These are phyloP conservation scores for Rhodomyrtus tomentosa DNA, from an alignment of 345 rosid genomes.

Conservation along the genomic window DNA sequence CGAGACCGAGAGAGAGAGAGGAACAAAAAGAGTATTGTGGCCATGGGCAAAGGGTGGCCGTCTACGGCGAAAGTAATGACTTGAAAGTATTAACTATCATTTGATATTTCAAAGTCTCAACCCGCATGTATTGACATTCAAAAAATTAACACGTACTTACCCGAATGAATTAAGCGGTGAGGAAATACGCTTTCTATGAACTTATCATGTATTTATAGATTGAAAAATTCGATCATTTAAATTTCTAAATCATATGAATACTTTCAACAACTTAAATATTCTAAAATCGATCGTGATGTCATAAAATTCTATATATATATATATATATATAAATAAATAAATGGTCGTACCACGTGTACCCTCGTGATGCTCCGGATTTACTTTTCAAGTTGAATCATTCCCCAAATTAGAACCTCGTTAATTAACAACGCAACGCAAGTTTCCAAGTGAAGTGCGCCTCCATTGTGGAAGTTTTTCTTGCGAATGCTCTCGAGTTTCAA, in stretches of 20 bases:
- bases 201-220: not conserved
- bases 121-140: not conserved
- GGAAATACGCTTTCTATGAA: not conserved
- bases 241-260: not conserved
- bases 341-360: not conserved
- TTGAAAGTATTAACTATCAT: not conserved
- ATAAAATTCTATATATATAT: not conserved
- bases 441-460: not conserved
- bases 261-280: not conserved
- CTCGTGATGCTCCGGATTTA: not conserved
- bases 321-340: rapidly evolving
- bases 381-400: not conserved
- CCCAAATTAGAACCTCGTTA: not conserved
- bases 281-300: too few relatives aligned
- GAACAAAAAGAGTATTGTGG: not conserved
- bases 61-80: not conserved
- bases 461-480: not conserved
- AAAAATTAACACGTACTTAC: not conserved
- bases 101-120: not conserved
- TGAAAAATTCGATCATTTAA: not conserved
- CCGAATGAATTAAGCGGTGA: rapidly evolving
- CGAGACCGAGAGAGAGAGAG: not conserved
- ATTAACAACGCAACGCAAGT: not conserved
- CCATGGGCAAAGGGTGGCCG: not conserved
- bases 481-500: not conserved